Percentiles rank a stretch among this genome's conserved stretches.
phyloP scores from a whole-genome alignment of 495 filamentous ascomycete species.

The Thermochaetoides thermophila region DNA sequence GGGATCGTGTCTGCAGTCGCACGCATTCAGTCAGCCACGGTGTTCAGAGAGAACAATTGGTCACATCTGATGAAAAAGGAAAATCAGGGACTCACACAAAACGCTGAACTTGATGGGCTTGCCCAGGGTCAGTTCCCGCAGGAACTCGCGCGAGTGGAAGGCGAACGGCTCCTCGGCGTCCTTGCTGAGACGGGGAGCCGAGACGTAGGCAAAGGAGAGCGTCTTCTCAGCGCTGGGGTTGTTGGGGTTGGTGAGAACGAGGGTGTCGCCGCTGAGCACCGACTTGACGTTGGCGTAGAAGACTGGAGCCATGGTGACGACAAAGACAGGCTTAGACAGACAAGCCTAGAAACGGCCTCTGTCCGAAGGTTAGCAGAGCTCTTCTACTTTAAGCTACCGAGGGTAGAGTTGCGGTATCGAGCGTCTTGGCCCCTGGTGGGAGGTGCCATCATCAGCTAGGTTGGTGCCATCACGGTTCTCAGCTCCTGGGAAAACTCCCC shows the following conservation, averaged over 20 bases:
- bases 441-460: too few relatives aligned
- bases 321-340: background rate
- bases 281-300: conserved; percentile 74
- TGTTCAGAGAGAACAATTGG: too few relatives aligned
- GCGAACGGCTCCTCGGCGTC: conserved; percentile 87
- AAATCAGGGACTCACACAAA: conserved; percentile 27
- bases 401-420: too few relatives aligned
- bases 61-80: too few relatives aligned
- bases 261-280: conserved; percentile 81
- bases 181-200: conserved; percentile 67
- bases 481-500: too few relatives aligned
- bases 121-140: conserved; percentile 69
- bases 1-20: conserved; percentile 49
- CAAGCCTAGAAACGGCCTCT: background rate
- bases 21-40: too few relatives aligned
- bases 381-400: too few relatives aligned
- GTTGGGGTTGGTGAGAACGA: conserved; percentile 59
- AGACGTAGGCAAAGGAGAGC: conserved; percentile 81
- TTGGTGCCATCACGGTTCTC: too few relatives aligned
- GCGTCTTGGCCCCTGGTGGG: too few relatives aligned
- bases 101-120: conserved; percentile 74
- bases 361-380: too few relatives aligned
- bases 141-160: conserved; percentile 85
- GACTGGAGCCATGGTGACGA: conserved; percentile 22
- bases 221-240: conserved; percentile 66